Conservation (phyloP, 345 rosid genomes). For the Aurinia saxatilis region DNA sequence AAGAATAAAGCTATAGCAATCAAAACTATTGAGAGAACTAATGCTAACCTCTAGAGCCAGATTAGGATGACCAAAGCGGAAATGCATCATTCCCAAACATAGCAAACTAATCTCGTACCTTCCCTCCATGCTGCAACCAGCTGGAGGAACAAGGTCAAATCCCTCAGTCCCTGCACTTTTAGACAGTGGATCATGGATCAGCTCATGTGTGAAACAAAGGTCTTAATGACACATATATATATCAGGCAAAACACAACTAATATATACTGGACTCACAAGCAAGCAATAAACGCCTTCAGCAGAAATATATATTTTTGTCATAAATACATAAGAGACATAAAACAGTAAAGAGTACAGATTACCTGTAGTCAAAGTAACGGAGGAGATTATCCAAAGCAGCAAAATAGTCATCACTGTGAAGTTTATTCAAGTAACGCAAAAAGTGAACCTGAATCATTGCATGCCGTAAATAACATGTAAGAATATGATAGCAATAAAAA, state of each 20-base stretch:
- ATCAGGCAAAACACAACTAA: constrained; percentile 11
- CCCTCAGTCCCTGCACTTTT: constrained; percentile 99
- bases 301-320: neutral
- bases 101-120: constrained; percentile 79
- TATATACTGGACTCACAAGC: constrained; percentile 4
- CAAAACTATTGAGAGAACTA: neutral
- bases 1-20: neutral
- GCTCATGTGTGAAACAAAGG: constrained; percentile 17
- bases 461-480: constrained; percentile 6
- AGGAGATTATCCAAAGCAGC: constrained; percentile 89
- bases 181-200: constrained; percentile 37
- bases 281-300: constrained; percentile 4
- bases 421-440: constrained; percentile 79
- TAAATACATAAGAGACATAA: neutral
- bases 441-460: constrained; percentile 71
- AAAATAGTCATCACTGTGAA: constrained; percentile 84
- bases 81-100: constrained; percentile 93
- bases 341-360: constrained; percentile 22
- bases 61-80: constrained; percentile 94
- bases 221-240: neutral
- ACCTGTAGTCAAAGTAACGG: constrained; percentile 95
- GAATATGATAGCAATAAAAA: constrained; percentile 14
- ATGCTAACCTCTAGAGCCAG: constrained; percentile 79
- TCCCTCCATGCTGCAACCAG: constrained; percentile 49
- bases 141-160: constrained; percentile 59